These are phyloP conservation scores for Colletotrichum cordylinicola DNA, from an alignment of 2,329 filamentous ascomycete genomes.

Conservation along the genomic window DNA sequence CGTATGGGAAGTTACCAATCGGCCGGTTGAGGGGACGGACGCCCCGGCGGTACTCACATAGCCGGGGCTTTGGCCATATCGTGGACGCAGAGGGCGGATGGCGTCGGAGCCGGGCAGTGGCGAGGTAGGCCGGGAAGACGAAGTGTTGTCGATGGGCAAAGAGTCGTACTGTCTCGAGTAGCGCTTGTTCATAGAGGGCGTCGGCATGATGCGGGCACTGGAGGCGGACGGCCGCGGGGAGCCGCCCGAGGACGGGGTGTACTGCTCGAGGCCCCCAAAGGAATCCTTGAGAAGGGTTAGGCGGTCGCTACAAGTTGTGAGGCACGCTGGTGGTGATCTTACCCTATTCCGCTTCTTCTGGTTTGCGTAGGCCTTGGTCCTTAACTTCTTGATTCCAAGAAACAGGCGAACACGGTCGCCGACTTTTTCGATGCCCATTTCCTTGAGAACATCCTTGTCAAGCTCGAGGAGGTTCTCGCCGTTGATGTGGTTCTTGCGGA, in stretches of 20 bases:
- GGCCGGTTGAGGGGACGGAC: conserved; percentile 67
- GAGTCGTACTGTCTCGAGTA: conserved; percentile 68
- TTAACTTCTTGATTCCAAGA: conserved; percentile 81
- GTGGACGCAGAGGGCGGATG: conserved; percentile 56
- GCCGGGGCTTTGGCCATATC: conserved; percentile 61
- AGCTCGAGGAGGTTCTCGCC: conserved; percentile 96
- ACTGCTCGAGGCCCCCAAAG: conserved; percentile 77
- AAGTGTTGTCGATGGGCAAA: conserved; percentile 45
- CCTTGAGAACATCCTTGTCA: conserved; percentile 94
- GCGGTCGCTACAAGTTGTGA: background rate
- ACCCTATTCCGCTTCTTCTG: conserved; percentile 88
- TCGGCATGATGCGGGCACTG: conserved; percentile 40
- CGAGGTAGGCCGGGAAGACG: conserved; percentile 73
- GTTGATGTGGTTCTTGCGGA: conserved; percentile 93
- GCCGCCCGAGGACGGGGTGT: conserved; percentile 63
- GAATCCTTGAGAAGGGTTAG: conserved; percentile 68
- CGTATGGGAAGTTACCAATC: conserved; percentile 71
- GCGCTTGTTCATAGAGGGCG: conserved; percentile 61
- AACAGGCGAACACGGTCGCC: conserved; percentile 94
- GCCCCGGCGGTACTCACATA: conserved; percentile 57
- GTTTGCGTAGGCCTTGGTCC: conserved; percentile 77
- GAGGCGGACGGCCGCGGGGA: conserved; percentile 69
- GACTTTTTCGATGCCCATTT: conserved; percentile 98
- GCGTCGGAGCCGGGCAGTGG: conserved; percentile 64
- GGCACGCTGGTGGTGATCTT: conserved; percentile 36